Percentiles rank a stretch among this genome's conserved stretches.
Conservation (phyloP, 1,139 yeast genomes). For the Blastobotrys petasosporus region DNA sequence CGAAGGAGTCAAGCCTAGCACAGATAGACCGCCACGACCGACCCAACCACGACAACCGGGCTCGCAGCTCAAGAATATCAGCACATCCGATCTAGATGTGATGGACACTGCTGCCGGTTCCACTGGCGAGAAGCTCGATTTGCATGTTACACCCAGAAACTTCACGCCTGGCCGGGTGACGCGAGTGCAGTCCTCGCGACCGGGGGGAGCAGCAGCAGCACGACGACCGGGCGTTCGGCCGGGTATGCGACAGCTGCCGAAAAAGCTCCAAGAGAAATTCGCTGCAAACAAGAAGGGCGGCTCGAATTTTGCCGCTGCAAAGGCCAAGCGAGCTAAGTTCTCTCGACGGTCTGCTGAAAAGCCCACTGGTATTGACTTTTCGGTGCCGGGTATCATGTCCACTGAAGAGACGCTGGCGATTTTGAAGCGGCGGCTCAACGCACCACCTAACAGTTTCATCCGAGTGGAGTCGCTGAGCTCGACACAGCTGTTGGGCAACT, state of each 20-base stretch:
- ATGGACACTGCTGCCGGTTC: background rate
- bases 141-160: conserved; percentile 5
- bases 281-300: too few relatives aligned
- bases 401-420: conserved; percentile 4
- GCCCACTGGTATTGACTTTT: too few relatives aligned
- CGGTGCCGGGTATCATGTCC: background rate
- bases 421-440: conserved; percentile 1
- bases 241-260: background rate
- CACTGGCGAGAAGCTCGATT: conserved; percentile 8
- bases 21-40: background rate
- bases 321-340: too few relatives aligned
- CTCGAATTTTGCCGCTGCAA: too few relatives aligned
- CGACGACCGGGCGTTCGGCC: conserved; percentile 3
- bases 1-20: background rate
- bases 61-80: too few relatives aligned
- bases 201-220: background rate
- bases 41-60: too few relatives aligned
- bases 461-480: conserved; percentile 9
- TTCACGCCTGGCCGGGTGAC: conserved; percentile 4
- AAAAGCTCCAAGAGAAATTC: too few relatives aligned
- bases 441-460: conserved; percentile 5
- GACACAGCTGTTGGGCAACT: conserved; percentile 1
- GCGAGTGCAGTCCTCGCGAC: background rate
- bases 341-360: too few relatives aligned
- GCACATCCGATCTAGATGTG: too few relatives aligned